Conservation (phyloP, 805 yeast species). For the Yarrowia porcina region DNA sequence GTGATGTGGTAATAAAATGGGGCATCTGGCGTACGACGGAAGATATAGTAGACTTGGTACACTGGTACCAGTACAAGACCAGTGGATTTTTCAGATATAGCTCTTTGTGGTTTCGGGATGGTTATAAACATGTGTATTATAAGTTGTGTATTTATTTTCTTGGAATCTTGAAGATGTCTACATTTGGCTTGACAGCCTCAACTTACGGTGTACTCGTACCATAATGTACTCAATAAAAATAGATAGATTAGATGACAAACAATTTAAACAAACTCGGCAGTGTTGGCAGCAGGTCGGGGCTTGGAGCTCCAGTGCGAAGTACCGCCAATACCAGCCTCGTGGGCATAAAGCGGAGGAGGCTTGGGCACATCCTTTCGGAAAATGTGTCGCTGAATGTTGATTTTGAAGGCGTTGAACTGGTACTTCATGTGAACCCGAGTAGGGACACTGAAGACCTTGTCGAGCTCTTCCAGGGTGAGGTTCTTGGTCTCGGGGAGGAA, state of each 20-base stretch:
- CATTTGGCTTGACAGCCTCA: too few relatives aligned
- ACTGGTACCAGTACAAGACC: too few relatives aligned
- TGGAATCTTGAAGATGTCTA: background rate
- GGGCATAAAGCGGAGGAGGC: slow-evolving; percentile 21
- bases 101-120: too few relatives aligned
- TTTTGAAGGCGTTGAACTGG: slow-evolving; percentile 40
- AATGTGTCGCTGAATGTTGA: slow-evolving; percentile 30
- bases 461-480: slow-evolving; percentile 72
- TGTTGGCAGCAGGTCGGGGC: background rate
- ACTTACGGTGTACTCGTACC: too few relatives aligned
- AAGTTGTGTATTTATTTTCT: too few relatives aligned
- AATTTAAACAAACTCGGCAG: slow-evolving; percentile 5
- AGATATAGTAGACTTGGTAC: too few relatives aligned
- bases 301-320: slow-evolving; percentile 13
- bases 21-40: too few relatives aligned
- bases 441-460: slow-evolving; percentile 65
- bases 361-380: slow-evolving; percentile 29
- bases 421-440: slow-evolving; percentile 51
- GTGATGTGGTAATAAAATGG: too few relatives aligned
- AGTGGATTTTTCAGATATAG: too few relatives aligned
- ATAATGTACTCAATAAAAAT: too few relatives aligned
- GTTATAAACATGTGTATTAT: too few relatives aligned
- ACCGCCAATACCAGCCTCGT: slow-evolving; percentile 10
- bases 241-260: background rate
- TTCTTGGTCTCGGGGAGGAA: slow-evolving; percentile 65